Conservation (phyloP, 1,284 basidiomycete genomes). For the Coniferiporia sulphurascens region DNA sequence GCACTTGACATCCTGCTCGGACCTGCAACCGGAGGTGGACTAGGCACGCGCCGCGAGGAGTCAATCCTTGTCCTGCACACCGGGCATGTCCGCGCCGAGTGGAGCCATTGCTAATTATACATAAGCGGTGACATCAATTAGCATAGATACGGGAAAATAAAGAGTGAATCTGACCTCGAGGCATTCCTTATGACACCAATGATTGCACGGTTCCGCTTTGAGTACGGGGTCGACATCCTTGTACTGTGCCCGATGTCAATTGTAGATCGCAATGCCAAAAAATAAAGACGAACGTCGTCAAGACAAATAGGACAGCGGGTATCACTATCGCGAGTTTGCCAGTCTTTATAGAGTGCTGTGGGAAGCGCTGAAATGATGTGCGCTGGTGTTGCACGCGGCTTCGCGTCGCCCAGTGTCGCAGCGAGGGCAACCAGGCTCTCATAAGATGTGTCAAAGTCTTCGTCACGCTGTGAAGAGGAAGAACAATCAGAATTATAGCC, state of each 20-base stretch:
- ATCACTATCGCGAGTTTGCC: constrained; percentile 58
- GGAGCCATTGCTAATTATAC: constrained; percentile 47
- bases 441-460: constrained; percentile 68
- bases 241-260: constrained; percentile 43
- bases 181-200: constrained; percentile 74
- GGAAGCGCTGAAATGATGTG: constrained; percentile 55
- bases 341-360: constrained; percentile 58
- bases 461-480: constrained; percentile 48
- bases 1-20: constrained; percentile 9
- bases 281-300: constrained; percentile 58
- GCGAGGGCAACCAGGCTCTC: constrained; percentile 59
- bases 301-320: constrained; percentile 72
- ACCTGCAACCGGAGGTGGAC: constrained; percentile 11
- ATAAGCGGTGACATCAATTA: neutral
- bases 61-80: constrained; percentile 47
- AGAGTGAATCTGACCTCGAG: constrained; percentile 47
- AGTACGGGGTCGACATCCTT: constrained; percentile 48
- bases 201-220: constrained; percentile 61
- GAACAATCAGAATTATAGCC: neutral
- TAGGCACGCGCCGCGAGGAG: constrained; percentile 7
- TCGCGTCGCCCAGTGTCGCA: constrained; percentile 56
- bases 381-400: constrained; percentile 54
- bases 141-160: neutral
- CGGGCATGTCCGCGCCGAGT: constrained; percentile 59
- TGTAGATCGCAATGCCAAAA: constrained; percentile 9